Conservation (phyloP, 352 stramenopile genomes). For the Phytophthora ohioensis region DNA sequence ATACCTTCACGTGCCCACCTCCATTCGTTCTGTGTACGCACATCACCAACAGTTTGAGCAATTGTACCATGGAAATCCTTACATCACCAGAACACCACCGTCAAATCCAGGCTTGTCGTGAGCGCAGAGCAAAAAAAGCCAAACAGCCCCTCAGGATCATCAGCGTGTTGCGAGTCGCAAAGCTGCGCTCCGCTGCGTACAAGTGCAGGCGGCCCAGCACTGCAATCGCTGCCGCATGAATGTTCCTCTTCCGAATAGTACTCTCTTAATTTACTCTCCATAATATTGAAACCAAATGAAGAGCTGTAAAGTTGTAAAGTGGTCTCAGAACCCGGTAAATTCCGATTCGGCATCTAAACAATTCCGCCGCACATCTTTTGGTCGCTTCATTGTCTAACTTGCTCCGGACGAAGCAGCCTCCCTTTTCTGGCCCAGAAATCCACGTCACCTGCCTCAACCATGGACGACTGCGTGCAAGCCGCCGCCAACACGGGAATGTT, state of each 20-base stretch:
- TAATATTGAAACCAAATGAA: no score
- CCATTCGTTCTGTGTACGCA: conserved; percentile 3
- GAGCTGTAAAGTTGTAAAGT: not conserved
- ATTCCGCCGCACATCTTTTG: conserved; percentile 13
- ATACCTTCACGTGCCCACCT: conserved; percentile 8
- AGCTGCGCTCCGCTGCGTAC: not conserved
- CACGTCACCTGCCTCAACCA: conserved; percentile 19
- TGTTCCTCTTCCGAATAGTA: conserved; percentile 1
- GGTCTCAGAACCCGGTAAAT: not conserved
- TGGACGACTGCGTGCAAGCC: conserved; percentile 75
- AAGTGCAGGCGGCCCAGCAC: not conserved
- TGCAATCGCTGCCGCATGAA: conserved; percentile 5
- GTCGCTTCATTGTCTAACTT: conserved; percentile 35
- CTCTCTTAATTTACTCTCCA: no score
- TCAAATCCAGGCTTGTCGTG: conserved; percentile 3
- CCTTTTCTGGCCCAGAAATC: not conserved
- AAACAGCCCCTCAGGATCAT: conserved; percentile 35
- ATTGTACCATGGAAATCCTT: conserved; percentile 4
- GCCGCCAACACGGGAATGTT: conserved; percentile 83
- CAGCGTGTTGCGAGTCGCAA: conserved; percentile 20
- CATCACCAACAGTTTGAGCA: conserved; percentile 24
- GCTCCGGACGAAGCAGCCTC: conserved; percentile 31
- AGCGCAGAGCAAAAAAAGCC: conserved; percentile 7
- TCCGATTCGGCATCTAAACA: conserved; percentile 26
- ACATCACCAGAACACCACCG: conserved; percentile 6